Base-by-base conservation (phyloP, 2,329 filamentous ascomycete genomes). In the Plectosphaerella sp. region DNA sequence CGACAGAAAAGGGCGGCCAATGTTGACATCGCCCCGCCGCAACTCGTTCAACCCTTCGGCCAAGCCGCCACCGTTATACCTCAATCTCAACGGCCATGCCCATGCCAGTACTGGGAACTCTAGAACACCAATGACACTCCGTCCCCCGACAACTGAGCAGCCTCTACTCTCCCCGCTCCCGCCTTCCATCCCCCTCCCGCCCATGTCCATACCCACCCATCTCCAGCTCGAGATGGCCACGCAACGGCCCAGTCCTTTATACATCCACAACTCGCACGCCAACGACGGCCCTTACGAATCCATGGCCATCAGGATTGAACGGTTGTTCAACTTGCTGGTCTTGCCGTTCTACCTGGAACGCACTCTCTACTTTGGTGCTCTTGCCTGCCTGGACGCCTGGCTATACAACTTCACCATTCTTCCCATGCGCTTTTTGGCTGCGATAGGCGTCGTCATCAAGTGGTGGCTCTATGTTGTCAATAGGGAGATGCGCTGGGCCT, bases 381-480 rank as follows among this genome's bases (percentile, higher is more conserved):
- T 97, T 35, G 92, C 93, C 7, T 99, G 94, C 69, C 76, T 99
- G 6, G 94, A 99, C 67, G 89, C 93, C 2, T 99, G 93, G 91
- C 80, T 99, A 1, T 94, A 97, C 71, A 95, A 91, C 1, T 95
- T 99, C 61, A 99, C 94, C 0, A 96, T 99, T 45, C 75, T 99
- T 0, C 94, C 94, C 1, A 79, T 99, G 54, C 83, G 94, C 3
- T 97, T 99, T 61, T 68, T 88, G 50, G 88, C 92, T 53, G 93
- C 94, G 1, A 62, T 93, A 1, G 83, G 83, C 18, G 84, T 97
- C 3, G 72, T 99, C 24, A 67, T 84, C 10, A 80, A 82, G 54
- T 97, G 92, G 79, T 96, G 90, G 89, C 77, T 70, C 2, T 82
- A 87, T 35, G 82, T 91, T 20, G 59, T 93, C 2, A 76, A 77